Evolutionary conservation across 495 filamentous ascomycete genomes (phyloP).

Genomic region (Penicillium paradoxum): DNA sequence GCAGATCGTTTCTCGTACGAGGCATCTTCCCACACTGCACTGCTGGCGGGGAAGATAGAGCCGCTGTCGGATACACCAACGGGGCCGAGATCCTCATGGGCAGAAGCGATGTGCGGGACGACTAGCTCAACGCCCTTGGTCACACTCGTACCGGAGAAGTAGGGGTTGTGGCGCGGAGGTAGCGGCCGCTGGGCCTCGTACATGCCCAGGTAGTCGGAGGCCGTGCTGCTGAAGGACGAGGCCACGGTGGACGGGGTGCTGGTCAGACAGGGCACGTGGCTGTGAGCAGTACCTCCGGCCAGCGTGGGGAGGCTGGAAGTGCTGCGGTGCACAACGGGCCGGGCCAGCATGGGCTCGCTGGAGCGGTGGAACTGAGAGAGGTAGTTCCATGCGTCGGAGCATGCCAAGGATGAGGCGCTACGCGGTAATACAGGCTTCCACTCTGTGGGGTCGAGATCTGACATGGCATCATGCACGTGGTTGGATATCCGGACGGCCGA

Average conservation of each 20-base stretch:
- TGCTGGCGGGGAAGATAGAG: conserved; percentile 33
- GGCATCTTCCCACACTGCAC: conserved; percentile 29
- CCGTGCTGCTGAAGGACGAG: conserved; percentile 39
- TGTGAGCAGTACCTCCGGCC: conserved; percentile 9
- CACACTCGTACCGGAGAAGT: conserved; percentile 25
- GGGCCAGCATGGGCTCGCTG: conserved; percentile 24
- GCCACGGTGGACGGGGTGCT: conserved; percentile 43
- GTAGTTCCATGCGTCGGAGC: conserved; percentile 47
- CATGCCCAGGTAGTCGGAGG: conserved; percentile 38
- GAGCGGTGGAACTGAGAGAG: conserved; percentile 45
- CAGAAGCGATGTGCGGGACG: conserved; percentile 30
- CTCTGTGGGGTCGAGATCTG: conserved; percentile 54
- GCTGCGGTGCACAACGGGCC: conserved; percentile 27
- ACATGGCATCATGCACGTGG: conserved; percentile 34
- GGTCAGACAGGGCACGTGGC: conserved; percentile 31
- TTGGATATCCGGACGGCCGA: conserved; percentile 39
- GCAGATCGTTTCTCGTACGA: conserved; percentile 9
- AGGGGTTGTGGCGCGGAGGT: conserved; percentile 40
- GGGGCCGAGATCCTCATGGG: conserved; percentile 13
- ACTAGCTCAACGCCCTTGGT: conserved; percentile 42
- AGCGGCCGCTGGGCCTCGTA: conserved; percentile 32
- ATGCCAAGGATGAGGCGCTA: conserved; percentile 24
- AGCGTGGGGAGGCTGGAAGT: conserved; percentile 35
- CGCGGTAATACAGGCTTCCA: conserved; percentile 51
- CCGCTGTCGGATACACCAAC: conserved; percentile 19